phyloP scores from a whole-genome alignment of 768 basidiomycete genomes.

The Lyophyllum shimeji region DNA sequence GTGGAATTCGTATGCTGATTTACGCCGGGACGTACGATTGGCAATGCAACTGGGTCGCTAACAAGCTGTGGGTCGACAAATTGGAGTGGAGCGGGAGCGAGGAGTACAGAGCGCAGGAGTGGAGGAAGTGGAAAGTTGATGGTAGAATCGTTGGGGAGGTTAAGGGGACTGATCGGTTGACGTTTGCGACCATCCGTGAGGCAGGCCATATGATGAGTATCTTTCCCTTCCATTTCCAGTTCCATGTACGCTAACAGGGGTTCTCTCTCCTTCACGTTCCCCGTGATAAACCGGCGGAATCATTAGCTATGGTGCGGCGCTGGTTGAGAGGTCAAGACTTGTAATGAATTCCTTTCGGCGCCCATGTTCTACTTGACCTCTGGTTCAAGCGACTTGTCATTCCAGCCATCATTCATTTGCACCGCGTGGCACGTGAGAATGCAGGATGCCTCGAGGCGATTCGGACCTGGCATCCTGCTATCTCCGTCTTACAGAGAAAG shows the following conservation, averaged over 20 bases:
- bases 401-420: not conserved
- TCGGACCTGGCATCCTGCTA: not conserved
- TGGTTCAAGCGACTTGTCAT: not conserved
- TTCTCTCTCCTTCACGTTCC: constrained; percentile 47
- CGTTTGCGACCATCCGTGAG: constrained; percentile 37
- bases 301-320: constrained; percentile 59
- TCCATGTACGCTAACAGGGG: constrained; percentile 15
- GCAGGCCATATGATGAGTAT: constrained; percentile 61
- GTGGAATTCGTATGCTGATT: constrained; percentile 71
- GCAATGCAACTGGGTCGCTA: constrained; percentile 81
- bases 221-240: constrained; percentile 1
- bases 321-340: constrained; percentile 53
- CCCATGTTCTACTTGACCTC: too few species aligned
- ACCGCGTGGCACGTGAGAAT: not conserved
- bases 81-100: constrained; percentile 70
- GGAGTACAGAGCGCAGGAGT: constrained; percentile 44
- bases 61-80: constrained; percentile 72
- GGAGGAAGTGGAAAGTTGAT: constrained; percentile 59
- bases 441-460: not conserved
- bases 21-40: constrained; percentile 78
- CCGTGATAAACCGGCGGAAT: constrained; percentile 66
- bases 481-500: not conserved
- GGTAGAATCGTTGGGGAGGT: constrained; percentile 48
- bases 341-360: constrained; percentile 17
- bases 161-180: constrained; percentile 33